These are phyloP conservation scores for Saccharomycopsis malanga DNA, from an alignment of 805 yeast species.

Conservation along the genomic window DNA sequence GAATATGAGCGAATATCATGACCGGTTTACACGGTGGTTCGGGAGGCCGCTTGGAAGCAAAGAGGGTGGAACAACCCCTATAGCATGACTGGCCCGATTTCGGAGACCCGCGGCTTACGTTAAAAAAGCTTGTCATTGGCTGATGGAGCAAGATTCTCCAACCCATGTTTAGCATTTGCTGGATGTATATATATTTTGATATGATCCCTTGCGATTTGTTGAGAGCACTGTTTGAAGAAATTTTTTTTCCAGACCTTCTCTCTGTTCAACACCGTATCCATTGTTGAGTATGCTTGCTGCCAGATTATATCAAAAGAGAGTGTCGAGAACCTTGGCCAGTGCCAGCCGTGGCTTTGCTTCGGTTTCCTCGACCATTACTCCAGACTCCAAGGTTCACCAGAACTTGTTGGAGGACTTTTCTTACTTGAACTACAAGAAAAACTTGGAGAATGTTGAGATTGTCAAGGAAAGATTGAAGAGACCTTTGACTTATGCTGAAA, in stretches of 20 bases:
- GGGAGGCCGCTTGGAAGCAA: no score
- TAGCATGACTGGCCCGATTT: not conserved
- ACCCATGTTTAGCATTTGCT: not conserved
- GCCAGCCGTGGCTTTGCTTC: not conserved
- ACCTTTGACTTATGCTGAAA: slow-evolving; percentile 93
- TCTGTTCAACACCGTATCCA: not conserved
- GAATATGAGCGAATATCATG: no score
- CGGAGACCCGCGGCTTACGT: not conserved
- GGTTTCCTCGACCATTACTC: slow-evolving; percentile 33
- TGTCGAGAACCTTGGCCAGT: not conserved
- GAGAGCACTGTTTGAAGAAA: not conserved
- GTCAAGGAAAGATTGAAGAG: slow-evolving; percentile 75
- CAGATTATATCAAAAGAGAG: not conserved
- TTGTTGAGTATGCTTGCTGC: not conserved
- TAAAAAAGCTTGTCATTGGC: not conserved
- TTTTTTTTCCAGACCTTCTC: not conserved
- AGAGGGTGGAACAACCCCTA: no score
- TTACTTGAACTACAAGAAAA: slow-evolving; percentile 86
- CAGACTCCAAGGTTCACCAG: slow-evolving; percentile 72
- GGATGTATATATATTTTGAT: not conserved
- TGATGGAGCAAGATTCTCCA: not conserved
- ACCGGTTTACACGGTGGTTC: no score
- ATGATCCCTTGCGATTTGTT: not conserved
- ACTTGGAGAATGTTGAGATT: slow-evolving; percentile 79
- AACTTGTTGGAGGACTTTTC: slow-evolving; percentile 77